phyloP scores from a whole-genome alignment of 176 grass and related monocot species.

The Aegilops sharonensis region DNA sequence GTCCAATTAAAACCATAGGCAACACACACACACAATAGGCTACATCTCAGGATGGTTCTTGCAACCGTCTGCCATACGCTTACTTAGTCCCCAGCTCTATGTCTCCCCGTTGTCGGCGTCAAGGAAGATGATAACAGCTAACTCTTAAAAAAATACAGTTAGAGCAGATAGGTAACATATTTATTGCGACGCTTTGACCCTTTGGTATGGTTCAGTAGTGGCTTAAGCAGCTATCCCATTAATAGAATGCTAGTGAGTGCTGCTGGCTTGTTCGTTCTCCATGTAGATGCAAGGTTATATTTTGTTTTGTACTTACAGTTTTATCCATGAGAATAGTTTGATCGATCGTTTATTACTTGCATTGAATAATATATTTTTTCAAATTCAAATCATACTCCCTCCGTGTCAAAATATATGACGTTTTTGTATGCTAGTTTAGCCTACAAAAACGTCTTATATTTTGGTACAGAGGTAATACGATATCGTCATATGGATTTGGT shows the following conservation, averaged over 20 bases:
- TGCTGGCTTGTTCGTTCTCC: background rate
- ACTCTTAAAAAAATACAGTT: background rate
- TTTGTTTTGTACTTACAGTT: background rate
- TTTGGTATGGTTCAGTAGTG: background rate
- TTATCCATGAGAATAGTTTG: background rate
- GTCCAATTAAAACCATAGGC: background rate
- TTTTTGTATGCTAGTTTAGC: too few species aligned
- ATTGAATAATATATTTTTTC: background rate
- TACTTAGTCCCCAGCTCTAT: background rate
- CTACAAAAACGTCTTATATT: too few species aligned
- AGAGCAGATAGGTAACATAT: background rate
- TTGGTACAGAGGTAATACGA: background rate
- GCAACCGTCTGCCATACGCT: background rate
- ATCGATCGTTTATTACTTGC: background rate
- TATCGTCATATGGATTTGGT: background rate
- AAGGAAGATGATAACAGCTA: background rate
- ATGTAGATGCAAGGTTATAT: background rate
- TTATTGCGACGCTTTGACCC: background rate
- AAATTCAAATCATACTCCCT: background rate
- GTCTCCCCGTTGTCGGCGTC: background rate
- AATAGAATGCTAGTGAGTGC: background rate
- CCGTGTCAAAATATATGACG: too few species aligned
- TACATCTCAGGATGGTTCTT: background rate
- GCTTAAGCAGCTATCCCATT: background rate
- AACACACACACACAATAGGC: background rate